These are phyloP conservation scores for Sporothrix phasma DNA, from an alignment of 2,329 filamentous ascomycete genomes.

Conservation along the genomic window DNA sequence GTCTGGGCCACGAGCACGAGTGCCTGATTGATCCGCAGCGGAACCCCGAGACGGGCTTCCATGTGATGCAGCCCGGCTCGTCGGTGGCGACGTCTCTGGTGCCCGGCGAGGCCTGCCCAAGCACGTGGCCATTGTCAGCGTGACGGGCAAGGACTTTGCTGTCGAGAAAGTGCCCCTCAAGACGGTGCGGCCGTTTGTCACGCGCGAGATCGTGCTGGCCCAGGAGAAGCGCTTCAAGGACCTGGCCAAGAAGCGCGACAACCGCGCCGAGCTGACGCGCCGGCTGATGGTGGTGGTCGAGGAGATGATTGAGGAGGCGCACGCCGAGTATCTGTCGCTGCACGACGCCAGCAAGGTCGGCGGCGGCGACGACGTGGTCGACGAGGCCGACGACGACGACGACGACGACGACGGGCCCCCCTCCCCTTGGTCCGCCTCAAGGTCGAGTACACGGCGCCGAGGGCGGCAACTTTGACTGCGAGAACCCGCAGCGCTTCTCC, in stretches of 20 bases:
- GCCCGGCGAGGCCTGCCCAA: constrained; percentile 81
- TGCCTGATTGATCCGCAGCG: constrained; percentile 76
- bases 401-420: constrained; percentile 50
- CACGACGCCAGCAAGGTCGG: constrained; percentile 51
- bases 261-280: constrained; percentile 68
- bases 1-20: constrained; percentile 97
- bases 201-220: constrained; percentile 67
- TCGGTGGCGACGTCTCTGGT: constrained; percentile 90
- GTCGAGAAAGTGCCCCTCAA: constrained; percentile 75
- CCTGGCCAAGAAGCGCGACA: constrained; percentile 72
- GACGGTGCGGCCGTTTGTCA: constrained; percentile 82
- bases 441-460: constrained; percentile 81
- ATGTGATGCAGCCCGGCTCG: constrained; percentile 95
- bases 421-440: constrained; percentile 79
- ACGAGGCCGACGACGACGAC: constrained; percentile 45
- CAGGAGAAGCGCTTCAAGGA: constrained; percentile 68
- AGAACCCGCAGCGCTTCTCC: constrained; percentile 93
- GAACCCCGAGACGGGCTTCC: constrained; percentile 82
- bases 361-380: constrained; percentile 34
- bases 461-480: constrained; percentile 76
- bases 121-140: constrained; percentile 74
- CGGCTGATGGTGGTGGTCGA: constrained; percentile 71
- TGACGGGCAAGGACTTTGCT: constrained; percentile 75
- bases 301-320: constrained; percentile 78
- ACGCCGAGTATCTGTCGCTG: constrained; percentile 67